Base-by-base conservation (phyloP, 257 asterid species). In the Verbena officinalis region DNA sequence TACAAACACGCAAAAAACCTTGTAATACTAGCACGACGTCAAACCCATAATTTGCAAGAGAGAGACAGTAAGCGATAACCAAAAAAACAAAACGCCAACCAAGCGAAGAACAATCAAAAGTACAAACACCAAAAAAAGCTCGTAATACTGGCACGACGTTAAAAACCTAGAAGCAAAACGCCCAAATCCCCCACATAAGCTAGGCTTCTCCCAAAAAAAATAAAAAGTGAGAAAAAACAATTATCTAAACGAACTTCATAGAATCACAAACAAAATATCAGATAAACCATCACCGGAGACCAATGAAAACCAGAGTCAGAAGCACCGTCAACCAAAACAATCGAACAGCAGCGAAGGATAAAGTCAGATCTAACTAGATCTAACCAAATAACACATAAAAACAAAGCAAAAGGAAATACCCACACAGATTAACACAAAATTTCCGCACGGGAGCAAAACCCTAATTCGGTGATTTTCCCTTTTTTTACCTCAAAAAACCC, bases 341-440 rank as follows among this genome's bases (percentile, higher is more conserved):
- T 1, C 3, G 33, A 23, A 52, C 3, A 30, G 5, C 23, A n/a
- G 0, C 6, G 16, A 45, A 45, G 16, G 5, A 27, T 27, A 27
- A 27, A 34, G 15, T 57, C 63, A 57, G 48, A 57, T 34, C 48
- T 12, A 57, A 17, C 63, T 19, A 23, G 31, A 19, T 17, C 49
- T 17, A 57, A 17, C 63, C 46, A 57, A 17, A 56, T 10, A 27
- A 27, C 33, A 27, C 2, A 27, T 27, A 38, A 9, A 19, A 36
- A 9, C 5, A 19, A 12, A 0, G 4, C 11, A 14, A 1, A 55
- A 22, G n/a, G n/a, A n/a, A n/a, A n/a, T n/a, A 11, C 14, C 11
- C 21, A 57, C 49, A 17, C 33, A 27, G 2, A 27, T 5, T 27
- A 27, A 27, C 33, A 27, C 2, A 27, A 27, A 27, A n/a, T n/a